Percentiles rank a stretch among this genome's conserved stretches.
These are phyloP conservation scores for Euphorbia tirucalli DNA, from an alignment of 345 rosid species.

Conservation along the genomic window DNA sequence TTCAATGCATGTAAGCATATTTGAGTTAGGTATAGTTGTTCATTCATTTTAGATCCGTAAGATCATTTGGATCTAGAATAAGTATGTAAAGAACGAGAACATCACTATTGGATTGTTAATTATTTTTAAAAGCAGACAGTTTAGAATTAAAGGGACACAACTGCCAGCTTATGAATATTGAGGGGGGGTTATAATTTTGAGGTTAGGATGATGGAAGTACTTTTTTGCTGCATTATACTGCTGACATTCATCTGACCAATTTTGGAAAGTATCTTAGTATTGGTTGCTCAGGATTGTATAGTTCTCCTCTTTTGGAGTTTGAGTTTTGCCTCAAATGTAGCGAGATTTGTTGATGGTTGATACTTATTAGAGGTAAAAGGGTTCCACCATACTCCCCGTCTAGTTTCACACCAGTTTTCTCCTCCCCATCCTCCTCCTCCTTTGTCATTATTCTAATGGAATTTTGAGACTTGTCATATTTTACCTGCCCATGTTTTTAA, in stretches of 20 bases:
- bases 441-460: not conserved
- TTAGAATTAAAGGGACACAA: not conserved
- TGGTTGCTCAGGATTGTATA: not conserved
- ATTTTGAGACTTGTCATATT: not conserved
- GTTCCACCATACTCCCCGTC: no score
- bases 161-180: not conserved
- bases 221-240: not conserved
- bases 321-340: not conserved
- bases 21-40: not conserved
- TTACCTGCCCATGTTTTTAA: no score
- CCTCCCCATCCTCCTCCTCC: no score
- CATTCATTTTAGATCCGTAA: not conserved
- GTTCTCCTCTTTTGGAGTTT: not conserved
- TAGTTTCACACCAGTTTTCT: no score
- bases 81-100: not conserved
- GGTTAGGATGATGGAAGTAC: not conserved
- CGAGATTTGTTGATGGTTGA: not conserved
- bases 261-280: not conserved
- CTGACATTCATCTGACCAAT: not conserved
- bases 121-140: not conserved
- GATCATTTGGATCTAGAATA: not conserved
- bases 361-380: not conserved
- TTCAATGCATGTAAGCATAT: not conserved
- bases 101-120: not conserved
- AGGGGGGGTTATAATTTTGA: not conserved